These are phyloP conservation scores for Mycena filopes DNA, from an alignment of 768 basidiomycete genomes.

Conservation along the genomic window DNA sequence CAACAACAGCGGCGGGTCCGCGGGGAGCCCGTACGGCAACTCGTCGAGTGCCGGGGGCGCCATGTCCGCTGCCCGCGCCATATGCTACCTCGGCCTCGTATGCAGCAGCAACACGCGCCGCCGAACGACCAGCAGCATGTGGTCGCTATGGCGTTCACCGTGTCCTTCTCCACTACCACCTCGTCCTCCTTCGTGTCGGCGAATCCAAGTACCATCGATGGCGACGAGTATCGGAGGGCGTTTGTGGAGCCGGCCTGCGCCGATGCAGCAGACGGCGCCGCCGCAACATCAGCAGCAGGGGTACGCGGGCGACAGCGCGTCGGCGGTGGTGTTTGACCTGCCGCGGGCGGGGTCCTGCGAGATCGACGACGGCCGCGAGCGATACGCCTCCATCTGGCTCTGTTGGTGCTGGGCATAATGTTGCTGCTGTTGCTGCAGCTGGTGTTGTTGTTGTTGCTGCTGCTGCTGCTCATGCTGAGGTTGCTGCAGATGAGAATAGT, in stretches of 20 bases:
- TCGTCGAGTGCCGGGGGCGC: too few relatives aligned
- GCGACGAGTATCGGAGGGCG: conserved; percentile 15
- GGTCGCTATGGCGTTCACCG: conserved; percentile 6
- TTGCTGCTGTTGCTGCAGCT: not conserved
- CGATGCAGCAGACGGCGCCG: too few relatives aligned
- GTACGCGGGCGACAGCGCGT: conserved; percentile 28
- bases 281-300: conserved; percentile 35
- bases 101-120: not conserved
- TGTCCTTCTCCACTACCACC: conserved; percentile 6
- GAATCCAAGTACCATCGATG: too few relatives aligned
- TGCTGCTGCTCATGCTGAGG: conserved; percentile 2
- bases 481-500: conserved; percentile 23
- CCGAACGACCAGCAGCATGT: too few relatives aligned
- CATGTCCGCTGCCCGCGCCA: too few relatives aligned
- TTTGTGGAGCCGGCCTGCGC: conserved; percentile 27
- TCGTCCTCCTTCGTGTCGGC: not conserved
- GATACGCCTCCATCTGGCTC: conserved; percentile 32
- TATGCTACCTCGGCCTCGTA: too few relatives aligned
- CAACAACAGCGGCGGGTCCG: too few relatives aligned
- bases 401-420: conserved; percentile 7
- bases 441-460: conserved; percentile 10
- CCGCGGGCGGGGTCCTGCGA: conserved; percentile 35
- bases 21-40: too few relatives aligned
- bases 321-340: conserved; percentile 32
- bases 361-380: conserved; percentile 42